A percentile compares a stretch with the other conserved stretches of the same genome.
Evolutionary conservation across 148 eudicot genomes (phyloP).

Genomic region (Vaccinium vitisidaea): DNA sequence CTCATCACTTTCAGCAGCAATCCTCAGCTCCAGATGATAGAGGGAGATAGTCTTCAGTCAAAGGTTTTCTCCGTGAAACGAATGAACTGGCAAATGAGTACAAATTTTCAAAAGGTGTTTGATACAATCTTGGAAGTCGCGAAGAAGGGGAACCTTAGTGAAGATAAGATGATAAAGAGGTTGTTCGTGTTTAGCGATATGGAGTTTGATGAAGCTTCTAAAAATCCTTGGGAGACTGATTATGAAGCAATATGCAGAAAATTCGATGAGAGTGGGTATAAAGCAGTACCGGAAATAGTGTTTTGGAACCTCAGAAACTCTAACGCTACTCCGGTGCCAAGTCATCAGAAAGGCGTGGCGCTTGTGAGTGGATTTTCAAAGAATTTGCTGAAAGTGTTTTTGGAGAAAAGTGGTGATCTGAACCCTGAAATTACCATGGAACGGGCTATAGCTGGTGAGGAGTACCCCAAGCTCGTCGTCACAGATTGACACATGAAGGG

Average conservation of each 20-base stretch:
- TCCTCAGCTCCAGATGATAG: conserved; percentile 28
- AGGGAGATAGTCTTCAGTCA: conserved; percentile 20
- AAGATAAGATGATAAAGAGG: conserved; percentile 45
- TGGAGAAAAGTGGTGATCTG: conserved; percentile 30
- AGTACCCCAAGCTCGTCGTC: conserved; percentile 41
- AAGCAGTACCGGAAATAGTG: conserved; percentile 26
- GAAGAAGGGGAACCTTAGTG: conserved; percentile 17
- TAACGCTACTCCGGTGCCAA: conserved; percentile 39
- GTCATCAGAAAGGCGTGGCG: conserved; percentile 38
- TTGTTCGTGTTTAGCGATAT: conserved; percentile 53
- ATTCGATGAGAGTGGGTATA: conserved; percentile 22
- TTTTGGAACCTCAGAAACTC: conserved; percentile 55
- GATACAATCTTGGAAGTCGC: conserved; percentile 41
- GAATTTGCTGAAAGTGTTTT: conserved; percentile 41
- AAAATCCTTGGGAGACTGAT: conserved; percentile 23
- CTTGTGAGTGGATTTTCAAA: conserved; percentile 53
- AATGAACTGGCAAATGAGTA: conserved; percentile 23
- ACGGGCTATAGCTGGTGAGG: conserved; percentile 39
- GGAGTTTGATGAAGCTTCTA: conserved; percentile 33
- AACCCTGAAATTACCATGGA: conserved; percentile 32
- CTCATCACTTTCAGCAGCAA: conserved; percentile 27
- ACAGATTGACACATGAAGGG: conserved; percentile 17
- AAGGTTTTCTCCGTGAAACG: conserved; percentile 11
- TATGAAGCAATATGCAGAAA: conserved; percentile 23
- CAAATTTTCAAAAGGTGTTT: conserved; percentile 43